Evolutionary conservation across 2,329 filamentous ascomycete genomes (phyloP), one percentile per base, ranked within the genome.

Genomic region (Colletotrichum zoysiae): DNA sequence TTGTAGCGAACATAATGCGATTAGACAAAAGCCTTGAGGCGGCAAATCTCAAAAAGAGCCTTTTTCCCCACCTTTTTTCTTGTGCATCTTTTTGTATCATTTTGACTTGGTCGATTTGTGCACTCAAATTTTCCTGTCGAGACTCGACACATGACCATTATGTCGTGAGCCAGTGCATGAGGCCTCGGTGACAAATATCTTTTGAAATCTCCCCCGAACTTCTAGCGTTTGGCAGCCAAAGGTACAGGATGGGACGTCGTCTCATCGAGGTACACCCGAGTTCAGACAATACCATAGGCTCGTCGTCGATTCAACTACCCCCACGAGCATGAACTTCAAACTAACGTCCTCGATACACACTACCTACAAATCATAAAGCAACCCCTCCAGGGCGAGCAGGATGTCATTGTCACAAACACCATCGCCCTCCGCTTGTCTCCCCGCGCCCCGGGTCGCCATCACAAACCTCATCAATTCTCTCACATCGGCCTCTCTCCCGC

Each of bases 381-480:
- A 33, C 3, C 23, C 23, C 40, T 1, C 23, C 38, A 53, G 46
- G 40, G 11, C 14, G 20, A 42, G 20, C 26, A 62, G 14, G 44
- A 71, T 63, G 69, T 38, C 65, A 4, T n/a, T 8, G 18, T 30
- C 20, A 26, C 48, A 26, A 58, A n/a, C 38, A 65, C 33, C 40
- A 40, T 20, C 65, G 44, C 59, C 35, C 33, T 9, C 62, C 12
- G 12, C 79, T 23, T 16, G 9, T 69, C 74, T 84, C 74, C 76
- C 86, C 69, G 76, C 82, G 70, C 76, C 85, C 6, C 80, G 83
- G 48, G 79, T 84, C 12, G 76, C 90, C 4, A 79, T 90, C 20
- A 86, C 85, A 8, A 81, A 84, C 6, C 83, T 91, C 64, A 78
- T 89, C 74, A 79, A 80, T 73, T 79, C 82, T 40, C 81, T 89